These are phyloP conservation scores for Flaveria brownii DNA, from an alignment of 129 eudicot genomes.

Conservation along the genomic window DNA sequence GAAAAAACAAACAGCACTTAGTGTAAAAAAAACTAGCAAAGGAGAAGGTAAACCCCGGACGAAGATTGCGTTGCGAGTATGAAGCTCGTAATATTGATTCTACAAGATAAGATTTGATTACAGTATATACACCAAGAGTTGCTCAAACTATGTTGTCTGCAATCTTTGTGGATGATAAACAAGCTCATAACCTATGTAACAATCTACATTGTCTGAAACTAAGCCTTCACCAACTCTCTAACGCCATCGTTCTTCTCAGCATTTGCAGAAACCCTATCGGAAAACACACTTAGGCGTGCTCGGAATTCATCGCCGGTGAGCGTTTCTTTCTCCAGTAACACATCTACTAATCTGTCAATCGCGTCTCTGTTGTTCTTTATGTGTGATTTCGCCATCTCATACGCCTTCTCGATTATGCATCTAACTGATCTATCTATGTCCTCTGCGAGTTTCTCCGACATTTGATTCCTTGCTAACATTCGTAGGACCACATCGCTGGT, in stretches of 20 bases:
- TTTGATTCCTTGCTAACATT: conserved; percentile 76
- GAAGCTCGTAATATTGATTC: no score
- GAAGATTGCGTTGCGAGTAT: no score
- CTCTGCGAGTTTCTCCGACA: conserved; percentile 87
- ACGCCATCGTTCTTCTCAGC: conserved; percentile 24
- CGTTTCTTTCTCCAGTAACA: conserved; percentile 76
- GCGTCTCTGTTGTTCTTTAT: conserved; percentile 71
- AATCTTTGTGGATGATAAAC: background rate
- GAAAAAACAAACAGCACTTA: no score
- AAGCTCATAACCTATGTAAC: background rate
- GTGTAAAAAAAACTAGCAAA: no score
- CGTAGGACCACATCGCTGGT: conserved; percentile 69
- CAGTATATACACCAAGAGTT: no score
- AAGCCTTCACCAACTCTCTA: conserved; percentile 54
- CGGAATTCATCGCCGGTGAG: conserved; percentile 80
- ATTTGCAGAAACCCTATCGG: conserved; percentile 33
- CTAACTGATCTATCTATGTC: conserved; percentile 66
- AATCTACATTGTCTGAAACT: conserved; percentile 5
- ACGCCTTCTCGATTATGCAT: conserved; percentile 58
- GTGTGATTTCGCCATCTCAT: conserved; percentile 64
- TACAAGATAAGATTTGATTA: no score
- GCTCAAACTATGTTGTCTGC: no score
- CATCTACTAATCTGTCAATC: conserved; percentile 64
- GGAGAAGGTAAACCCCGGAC: no score
- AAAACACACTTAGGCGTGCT: conserved; percentile 55